Evolutionary conservation across 768 basidiomycete species (phyloP).

Genomic region (Piloderma croceum): DNA sequence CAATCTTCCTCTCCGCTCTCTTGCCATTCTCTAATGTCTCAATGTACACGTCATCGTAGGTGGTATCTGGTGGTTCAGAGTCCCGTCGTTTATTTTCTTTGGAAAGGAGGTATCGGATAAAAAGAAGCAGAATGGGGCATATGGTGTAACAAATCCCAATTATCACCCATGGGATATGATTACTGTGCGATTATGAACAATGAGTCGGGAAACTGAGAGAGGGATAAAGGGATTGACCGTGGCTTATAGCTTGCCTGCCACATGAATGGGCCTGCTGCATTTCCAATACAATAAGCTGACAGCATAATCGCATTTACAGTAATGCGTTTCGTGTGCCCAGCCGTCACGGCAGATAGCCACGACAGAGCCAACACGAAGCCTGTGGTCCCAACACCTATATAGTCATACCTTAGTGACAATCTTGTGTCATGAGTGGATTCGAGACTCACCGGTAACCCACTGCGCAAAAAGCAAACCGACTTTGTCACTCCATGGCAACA

Average conservation of each 20-base stretch:
- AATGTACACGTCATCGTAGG: slow-evolving; percentile 59
- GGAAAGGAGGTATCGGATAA: slow-evolving; percentile 48
- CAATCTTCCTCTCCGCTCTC: slow-evolving; percentile 49
- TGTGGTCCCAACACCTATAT: slow-evolving; percentile 43
- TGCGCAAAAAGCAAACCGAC: slow-evolving; percentile 57
- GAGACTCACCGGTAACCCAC: slow-evolving; percentile 44
- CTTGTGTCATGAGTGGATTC: background rate
- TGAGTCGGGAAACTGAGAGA: background rate
- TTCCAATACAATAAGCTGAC: slow-evolving; percentile 61
- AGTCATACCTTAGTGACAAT: background rate
- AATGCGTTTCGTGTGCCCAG: slow-evolving; percentile 69
- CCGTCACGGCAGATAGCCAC: slow-evolving; percentile 61
- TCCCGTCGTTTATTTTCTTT: slow-evolving; percentile 65
- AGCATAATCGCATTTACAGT: slow-evolving; percentile 72
- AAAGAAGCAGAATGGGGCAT: slow-evolving; percentile 43
- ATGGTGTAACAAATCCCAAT: slow-evolving; percentile 58
- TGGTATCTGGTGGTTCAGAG: slow-evolving; percentile 43
- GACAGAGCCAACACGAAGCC: slow-evolving; percentile 57
- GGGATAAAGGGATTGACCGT: slow-evolving; percentile 33
- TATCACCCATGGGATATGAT: slow-evolving; percentile 72
- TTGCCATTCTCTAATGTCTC: slow-evolving; percentile 49
- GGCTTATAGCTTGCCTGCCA: slow-evolving; percentile 67
- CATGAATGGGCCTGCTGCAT: slow-evolving; percentile 72
- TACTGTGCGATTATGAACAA: slow-evolving; percentile 33
- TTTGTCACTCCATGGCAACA: slow-evolving; percentile 60